Evolutionary conservation across 1,139 yeast genomes (phyloP).

Genomic region (Hyphopichia pseudoburtonii): DNA sequence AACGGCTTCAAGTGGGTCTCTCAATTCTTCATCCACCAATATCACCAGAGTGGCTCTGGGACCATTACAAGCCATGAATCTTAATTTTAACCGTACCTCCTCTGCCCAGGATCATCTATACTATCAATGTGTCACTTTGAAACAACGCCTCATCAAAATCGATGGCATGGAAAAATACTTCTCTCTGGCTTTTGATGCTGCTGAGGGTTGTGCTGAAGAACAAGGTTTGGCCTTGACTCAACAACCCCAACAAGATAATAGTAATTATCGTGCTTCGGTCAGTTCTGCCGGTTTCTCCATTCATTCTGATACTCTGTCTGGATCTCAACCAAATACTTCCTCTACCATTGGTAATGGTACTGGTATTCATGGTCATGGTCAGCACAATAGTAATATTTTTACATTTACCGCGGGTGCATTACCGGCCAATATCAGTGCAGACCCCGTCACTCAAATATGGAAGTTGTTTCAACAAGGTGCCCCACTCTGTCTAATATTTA

Average conservation of each 20-base stretch:
- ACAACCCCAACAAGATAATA: conserved; percentile 11
- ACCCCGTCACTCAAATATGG: conserved; percentile 92
- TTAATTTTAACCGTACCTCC: conserved; percentile 63
- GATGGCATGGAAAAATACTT: conserved; percentile 76
- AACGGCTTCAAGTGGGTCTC: conserved; percentile 28
- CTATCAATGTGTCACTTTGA: conserved; percentile 64
- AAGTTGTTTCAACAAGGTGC: conserved; percentile 89
- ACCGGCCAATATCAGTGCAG: conserved; percentile 73
- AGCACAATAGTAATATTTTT: conserved; percentile 33
- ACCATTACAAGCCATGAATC: conserved; percentile 40
- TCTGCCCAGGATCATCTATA: conserved; percentile 69
- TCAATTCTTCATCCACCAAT: conserved; percentile 27
- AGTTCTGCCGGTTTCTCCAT: conserved; percentile 25
- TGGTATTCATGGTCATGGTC: conserved; percentile 5
- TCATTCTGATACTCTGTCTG: conserved; percentile 22
- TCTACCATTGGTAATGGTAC: conserved; percentile 7
- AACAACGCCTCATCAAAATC: conserved; percentile 57
- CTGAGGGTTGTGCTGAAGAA: conserved; percentile 69
- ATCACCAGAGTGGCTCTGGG: conserved; percentile 42
- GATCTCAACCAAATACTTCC: conserved; percentile 11
- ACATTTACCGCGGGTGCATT: conserved; percentile 76
- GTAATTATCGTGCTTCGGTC: conserved; percentile 29
- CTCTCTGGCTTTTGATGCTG: conserved; percentile 50
- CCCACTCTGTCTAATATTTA: conserved; percentile 83
- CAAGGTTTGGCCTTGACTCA: conserved; percentile 64